These are phyloP conservation scores for Modicella reniformis DNA, from an alignment of 371 early-diverging fungal genomes.

Conservation along the genomic window DNA sequence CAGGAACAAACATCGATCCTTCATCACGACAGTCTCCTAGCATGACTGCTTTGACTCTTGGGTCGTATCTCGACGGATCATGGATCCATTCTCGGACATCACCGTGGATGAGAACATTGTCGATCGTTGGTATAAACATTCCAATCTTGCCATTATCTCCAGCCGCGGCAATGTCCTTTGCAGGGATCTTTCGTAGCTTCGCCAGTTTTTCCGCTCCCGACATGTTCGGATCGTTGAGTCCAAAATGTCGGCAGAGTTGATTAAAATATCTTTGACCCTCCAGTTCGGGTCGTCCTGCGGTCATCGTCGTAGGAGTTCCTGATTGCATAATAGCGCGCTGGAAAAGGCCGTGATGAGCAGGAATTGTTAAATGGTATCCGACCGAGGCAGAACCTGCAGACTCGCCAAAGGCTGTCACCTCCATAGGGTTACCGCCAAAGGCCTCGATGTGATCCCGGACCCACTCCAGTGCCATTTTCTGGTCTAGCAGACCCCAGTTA, in stretches of 20 bases:
- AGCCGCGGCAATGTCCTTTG: conserved; percentile 43
- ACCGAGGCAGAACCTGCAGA: conserved; percentile 62
- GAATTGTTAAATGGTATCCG: conserved; percentile 42
- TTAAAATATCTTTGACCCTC: conserved; percentile 47
- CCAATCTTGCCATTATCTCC: conserved; percentile 31
- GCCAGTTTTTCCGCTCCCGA: conserved; percentile 35
- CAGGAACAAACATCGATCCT: conserved; percentile 41
- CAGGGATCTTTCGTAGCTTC: conserved; percentile 29
- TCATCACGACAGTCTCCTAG: conserved; percentile 53
- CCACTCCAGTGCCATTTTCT: conserved; percentile 61
- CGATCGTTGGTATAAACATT: conserved; percentile 48
- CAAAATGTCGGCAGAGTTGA: conserved; percentile 39
- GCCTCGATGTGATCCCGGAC: conserved; percentile 58
- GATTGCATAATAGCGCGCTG: conserved; percentile 57
- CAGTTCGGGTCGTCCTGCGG: conserved; percentile 27
- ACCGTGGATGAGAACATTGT: conserved; percentile 26
- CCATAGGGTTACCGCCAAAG: conserved; percentile 64
- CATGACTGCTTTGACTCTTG: conserved; percentile 40
- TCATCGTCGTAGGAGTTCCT: conserved; percentile 37
- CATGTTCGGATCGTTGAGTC: conserved; percentile 13
- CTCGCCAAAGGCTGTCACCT: conserved; percentile 62
- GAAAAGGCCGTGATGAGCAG: conserved; percentile 47
- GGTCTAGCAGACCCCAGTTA: conserved; percentile 62
- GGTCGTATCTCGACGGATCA: conserved; percentile 41
- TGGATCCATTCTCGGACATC: conserved; percentile 40